Base-by-base conservation (phyloP, 2,329 filamentous ascomycete species). In the Annulohypoxylon truncatum region DNA sequence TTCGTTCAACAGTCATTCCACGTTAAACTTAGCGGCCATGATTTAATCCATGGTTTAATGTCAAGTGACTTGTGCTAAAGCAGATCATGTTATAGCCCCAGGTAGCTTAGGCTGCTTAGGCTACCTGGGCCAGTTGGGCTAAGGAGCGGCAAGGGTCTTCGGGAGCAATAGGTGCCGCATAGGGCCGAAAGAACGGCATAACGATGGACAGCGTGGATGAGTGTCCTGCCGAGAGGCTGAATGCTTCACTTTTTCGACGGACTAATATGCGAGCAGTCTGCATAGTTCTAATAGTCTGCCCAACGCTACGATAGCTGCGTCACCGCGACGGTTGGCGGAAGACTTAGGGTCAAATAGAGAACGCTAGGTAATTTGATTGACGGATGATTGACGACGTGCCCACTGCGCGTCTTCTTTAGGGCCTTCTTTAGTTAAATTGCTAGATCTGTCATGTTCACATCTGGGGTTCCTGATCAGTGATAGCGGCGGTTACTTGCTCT, bases 351-450 rank as follows among this genome's bases (percentile, higher is more conserved):
- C 18, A 24, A 44, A 31, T 24, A 56, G 42, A 50, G 15, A 47
- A 38, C 29, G 35, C 50, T 60, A 56, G 47, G n/a, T n/a, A n/a
- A n/a, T n/a, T n/a, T n/a, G n/a, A n/a, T n/a, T n/a, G n/a, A n/a
- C n/a, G n/a, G n/a, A 18, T 47, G 6, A 28, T 26, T 47, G 62
- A 56, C 48, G 35, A 50, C 40, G 55, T 44, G 42, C 3, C 31
- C 44, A 26, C 22, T 31, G 13, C 52, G 50, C 29, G 50, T 48
- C 57, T 38, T 28, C 22, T 48, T 55, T 42, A 26, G 48, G 48
- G 48, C 50, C 33, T n/a, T 60, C 31, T 42, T 53, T 66, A 68
- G 66, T 58, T 51, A 64, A 69, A 66, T 66, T 64, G 54, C 59
- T 57, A 62, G 59, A 38, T 55, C 55, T 56, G 38, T 61, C 52